phyloP scores from a whole-genome alignment of 176 grass and related monocot species.

The Paspalum vaginatum region DNA sequence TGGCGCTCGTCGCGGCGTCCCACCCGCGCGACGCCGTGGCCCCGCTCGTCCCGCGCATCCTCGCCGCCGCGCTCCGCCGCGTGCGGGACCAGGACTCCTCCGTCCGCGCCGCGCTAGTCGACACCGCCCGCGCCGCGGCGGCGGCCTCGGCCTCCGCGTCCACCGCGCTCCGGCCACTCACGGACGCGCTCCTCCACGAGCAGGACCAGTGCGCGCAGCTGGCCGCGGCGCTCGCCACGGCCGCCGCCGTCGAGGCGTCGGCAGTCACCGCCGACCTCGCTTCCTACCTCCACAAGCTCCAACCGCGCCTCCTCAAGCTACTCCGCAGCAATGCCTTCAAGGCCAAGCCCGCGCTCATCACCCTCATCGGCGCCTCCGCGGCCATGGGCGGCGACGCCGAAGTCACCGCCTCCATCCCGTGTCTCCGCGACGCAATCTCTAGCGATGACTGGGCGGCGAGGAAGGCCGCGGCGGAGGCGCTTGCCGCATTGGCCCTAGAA shows the following conservation, averaged over 20 bases:
- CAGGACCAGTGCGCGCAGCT: slow-evolving; percentile 95
- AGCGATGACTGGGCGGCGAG: slow-evolving; percentile 90
- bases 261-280: slow-evolving; percentile 57
- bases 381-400: slow-evolving; percentile 49
- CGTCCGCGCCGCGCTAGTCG: slow-evolving; percentile 86
- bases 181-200: slow-evolving; percentile 91
- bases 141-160: slow-evolving; percentile 40
- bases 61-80: slow-evolving; percentile 78
- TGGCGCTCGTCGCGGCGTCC: slow-evolving; percentile 67
- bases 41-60: slow-evolving; percentile 86
- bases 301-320: slow-evolving; percentile 84
- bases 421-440: slow-evolving; percentile 74
- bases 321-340: slow-evolving; percentile 98
- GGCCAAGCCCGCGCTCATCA: slow-evolving; percentile 82
- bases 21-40: slow-evolving; percentile 62
- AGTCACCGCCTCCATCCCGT: slow-evolving; percentile 60
- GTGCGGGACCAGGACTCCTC: slow-evolving; percentile 96
- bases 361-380: slow-evolving; percentile 71
- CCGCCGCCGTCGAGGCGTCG: slow-evolving; percentile 74
- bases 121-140: slow-evolving; percentile 73
- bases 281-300: slow-evolving; percentile 70
- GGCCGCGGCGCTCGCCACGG: slow-evolving; percentile 74
- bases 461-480: slow-evolving; percentile 89
- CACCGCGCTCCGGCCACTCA: slow-evolving; percentile 59
- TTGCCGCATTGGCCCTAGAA: slow-evolving; percentile 62